These are phyloP conservation scores for Alternaria consortialis DNA, from an alignment of 2,329 filamentous ascomycete species.

Conservation along the genomic window DNA sequence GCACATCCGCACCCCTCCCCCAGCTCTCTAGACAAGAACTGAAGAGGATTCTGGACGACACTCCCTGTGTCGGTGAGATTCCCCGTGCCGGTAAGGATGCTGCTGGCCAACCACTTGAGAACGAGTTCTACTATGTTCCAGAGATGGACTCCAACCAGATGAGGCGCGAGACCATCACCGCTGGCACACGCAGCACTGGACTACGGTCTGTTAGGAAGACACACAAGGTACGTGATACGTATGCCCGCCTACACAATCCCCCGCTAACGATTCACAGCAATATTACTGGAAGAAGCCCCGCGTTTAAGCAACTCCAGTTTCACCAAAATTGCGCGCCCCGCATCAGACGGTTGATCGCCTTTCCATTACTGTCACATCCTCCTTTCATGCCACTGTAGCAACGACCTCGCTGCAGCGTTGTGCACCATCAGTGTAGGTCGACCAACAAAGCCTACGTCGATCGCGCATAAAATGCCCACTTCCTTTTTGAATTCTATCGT, in stretches of 20 bases:
- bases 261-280: constrained; percentile 61
- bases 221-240: constrained; percentile 78
- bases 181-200: constrained; percentile 87
- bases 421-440: neutral
- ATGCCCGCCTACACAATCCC: neutral
- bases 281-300: constrained; percentile 74
- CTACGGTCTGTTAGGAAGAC: constrained; percentile 90
- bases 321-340: neutral
- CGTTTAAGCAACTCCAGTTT: constrained; percentile 26
- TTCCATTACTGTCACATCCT: neutral
- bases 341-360: neutral
- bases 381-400: neutral
- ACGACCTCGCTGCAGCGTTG: neutral
- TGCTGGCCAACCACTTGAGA: constrained; percentile 90
- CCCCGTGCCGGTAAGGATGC: constrained; percentile 92
- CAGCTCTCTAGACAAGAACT: constrained; percentile 61
- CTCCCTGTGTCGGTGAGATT: constrained; percentile 86
- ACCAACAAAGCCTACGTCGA: neutral
- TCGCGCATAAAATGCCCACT: neutral
- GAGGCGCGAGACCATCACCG: constrained; percentile 81
- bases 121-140: constrained; percentile 95
- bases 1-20: constrained; percentile 32
- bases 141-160: constrained; percentile 83
- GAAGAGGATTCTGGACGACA: constrained; percentile 74
- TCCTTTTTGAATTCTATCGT: constrained; percentile 1